Evolutionary conservation across 768 basidiomycete species (phyloP).

Genomic region (Rhodotorula babjevae): DNA sequence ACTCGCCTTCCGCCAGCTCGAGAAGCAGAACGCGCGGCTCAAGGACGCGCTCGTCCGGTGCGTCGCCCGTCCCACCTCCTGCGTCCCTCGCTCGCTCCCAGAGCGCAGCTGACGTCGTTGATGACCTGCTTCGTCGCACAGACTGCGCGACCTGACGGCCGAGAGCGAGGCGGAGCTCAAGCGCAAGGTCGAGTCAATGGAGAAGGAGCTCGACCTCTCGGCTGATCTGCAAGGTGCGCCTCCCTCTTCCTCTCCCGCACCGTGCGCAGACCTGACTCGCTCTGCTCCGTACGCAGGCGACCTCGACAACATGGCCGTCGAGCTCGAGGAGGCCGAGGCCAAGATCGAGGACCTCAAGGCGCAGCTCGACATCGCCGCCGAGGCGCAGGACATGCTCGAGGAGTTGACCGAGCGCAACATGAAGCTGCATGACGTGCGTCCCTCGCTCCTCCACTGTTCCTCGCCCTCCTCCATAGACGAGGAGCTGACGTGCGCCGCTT

Average conservation of each 20-base stretch:
- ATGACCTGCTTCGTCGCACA: slow-evolving; percentile 45
- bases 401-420: slow-evolving; percentile 91
- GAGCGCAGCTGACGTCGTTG: too few species aligned
- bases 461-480: neutral
- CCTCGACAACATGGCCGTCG: slow-evolving; percentile 66
- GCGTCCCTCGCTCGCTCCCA: neutral
- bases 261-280: neutral
- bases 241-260: neutral
- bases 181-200: slow-evolving; percentile 74
- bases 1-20: slow-evolving; percentile 65
- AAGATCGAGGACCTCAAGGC: slow-evolving; percentile 90
- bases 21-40: slow-evolving; percentile 91
- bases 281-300: slow-evolving; percentile 34
- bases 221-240: slow-evolving; percentile 68
- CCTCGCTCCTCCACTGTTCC: too few species aligned
- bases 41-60: slow-evolving; percentile 89
- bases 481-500: neutral
- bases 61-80: slow-evolving; percentile 20
- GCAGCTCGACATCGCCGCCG: slow-evolving; percentile 90
- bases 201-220: slow-evolving; percentile 71
- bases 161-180: slow-evolving; percentile 84
- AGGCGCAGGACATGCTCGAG: slow-evolving; percentile 93
- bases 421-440: slow-evolving; percentile 73
- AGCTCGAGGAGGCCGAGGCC: slow-evolving; percentile 78
- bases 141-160: slow-evolving; percentile 78